Base-by-base conservation (phyloP, 768 basidiomycete genomes). In the Tremella yokohamensis region DNA sequence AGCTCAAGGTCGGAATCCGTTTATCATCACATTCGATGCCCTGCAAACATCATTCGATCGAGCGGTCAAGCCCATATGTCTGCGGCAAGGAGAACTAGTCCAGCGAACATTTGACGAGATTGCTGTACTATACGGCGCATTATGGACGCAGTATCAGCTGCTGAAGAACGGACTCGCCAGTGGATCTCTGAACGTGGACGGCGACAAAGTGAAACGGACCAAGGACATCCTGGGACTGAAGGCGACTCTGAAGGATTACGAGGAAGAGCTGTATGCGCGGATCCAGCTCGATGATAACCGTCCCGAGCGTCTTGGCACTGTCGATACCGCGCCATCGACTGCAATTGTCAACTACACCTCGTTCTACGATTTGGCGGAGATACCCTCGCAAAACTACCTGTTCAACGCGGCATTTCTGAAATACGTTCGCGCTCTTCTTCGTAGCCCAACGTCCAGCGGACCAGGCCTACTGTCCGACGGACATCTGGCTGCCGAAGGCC, bases 91-190 rank as follows among this genome's bases (percentile, higher is more conserved):
- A 8, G 81, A 84, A 22, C 73, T 88, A 12, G 65, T 66, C 3
- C 67, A 70, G n/a, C 75, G 73, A 50, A 81, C 82, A 22, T 84
- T 83, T 63, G 89, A 92, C 78, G 88, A 90, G 64, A 69, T 87
- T 6, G 82, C 86, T 0, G 79, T 87, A 8, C 79, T 83, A 50
- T 80, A 81, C 60, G 80, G 83, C 18, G 77, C 80, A n/a, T 76
- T 89, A 6, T 85, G 84, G 81, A 82, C 79, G 1, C 88, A 90
- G 66, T 70, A 84, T 19, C 84, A 87, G 57, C 80, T 89, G 19
- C 74, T 89, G 40, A 79, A 79, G 39, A 85, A 84, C 63, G 89
- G 89, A 1, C 64, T 89, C 13, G 81, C 82, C 0, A 75, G 84
- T 34, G 85, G 87, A 12, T 84, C 87, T 2, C 77, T 90, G 52